phyloP scores from a whole-genome alignment of 2,329 filamentous ascomycete genomes.

The Phoma sp. region DNA sequence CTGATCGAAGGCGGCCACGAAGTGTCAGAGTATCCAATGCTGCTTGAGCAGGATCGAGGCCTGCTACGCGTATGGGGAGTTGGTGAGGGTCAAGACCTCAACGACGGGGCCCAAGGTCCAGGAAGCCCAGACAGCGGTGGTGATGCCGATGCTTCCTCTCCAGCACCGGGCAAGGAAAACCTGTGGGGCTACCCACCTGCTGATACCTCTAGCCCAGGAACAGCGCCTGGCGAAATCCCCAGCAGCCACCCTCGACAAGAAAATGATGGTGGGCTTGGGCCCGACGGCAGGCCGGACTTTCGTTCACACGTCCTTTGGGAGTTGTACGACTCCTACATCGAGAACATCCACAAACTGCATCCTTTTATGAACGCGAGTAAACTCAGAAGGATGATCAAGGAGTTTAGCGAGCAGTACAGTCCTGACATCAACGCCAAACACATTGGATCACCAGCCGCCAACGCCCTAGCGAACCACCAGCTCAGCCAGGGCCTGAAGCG shows the following conservation, averaged over 20 bases:
- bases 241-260: slow-evolving; percentile 43
- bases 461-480: slow-evolving; percentile 16
- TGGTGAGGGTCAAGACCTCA: slow-evolving; percentile 74
- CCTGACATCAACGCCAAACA: slow-evolving; percentile 33
- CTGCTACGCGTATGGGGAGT: slow-evolving; percentile 77
- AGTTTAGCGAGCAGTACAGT: slow-evolving; percentile 48
- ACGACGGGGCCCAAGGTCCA: slow-evolving; percentile 54
- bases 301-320: slow-evolving; percentile 59
- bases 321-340: slow-evolving; percentile 64
- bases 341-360: slow-evolving; percentile 69
- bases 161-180: slow-evolving; percentile 54
- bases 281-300: slow-evolving; percentile 62
- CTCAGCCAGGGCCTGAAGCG: slow-evolving; percentile 42
- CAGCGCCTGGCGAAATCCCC: slow-evolving; percentile 21
- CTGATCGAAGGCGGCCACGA: slow-evolving; percentile 64
- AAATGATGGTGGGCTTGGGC: slow-evolving; percentile 59
- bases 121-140: slow-evolving; percentile 45
- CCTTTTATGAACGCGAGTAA: slow-evolving; percentile 66
- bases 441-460: slow-evolving; percentile 33
- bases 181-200: slow-evolving; percentile 60
- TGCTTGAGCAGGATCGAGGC: slow-evolving; percentile 76
- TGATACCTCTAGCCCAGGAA: slow-evolving; percentile 46
- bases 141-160: slow-evolving; percentile 50
- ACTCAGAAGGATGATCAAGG: slow-evolving; percentile 62
- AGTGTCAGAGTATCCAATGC: slow-evolving; percentile 71